Conservation (phyloP, 352 stramenopile species). For the Globisporangium apiculatum region DNA sequence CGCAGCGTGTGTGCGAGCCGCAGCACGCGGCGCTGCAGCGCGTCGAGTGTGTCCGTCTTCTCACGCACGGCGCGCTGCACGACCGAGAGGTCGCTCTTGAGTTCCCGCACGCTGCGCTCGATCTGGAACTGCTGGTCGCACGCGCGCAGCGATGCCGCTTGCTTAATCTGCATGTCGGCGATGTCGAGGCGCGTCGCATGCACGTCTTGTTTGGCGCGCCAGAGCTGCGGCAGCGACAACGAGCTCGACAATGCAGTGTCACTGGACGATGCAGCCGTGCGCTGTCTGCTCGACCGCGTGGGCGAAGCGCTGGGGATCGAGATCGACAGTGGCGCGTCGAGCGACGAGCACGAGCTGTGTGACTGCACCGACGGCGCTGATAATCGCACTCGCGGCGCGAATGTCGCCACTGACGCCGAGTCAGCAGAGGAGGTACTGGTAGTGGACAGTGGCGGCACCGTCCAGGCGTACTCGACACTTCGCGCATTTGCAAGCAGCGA, state of each 20-base stretch:
- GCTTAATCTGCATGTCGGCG: constrained; percentile 36
- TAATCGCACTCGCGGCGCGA: neutral
- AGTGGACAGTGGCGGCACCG: too few species aligned
- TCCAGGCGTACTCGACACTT: neutral
- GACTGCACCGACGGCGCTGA: neutral
- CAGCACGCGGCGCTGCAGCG: constrained; percentile 37
- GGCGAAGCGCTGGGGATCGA: neutral
- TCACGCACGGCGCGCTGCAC: constrained; percentile 36
- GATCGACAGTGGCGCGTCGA: constrained; percentile 4
- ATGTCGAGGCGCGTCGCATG: constrained; percentile 47
- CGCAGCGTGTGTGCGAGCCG: constrained; percentile 35
- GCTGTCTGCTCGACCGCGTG: neutral
- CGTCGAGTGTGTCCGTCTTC: constrained; percentile 38
- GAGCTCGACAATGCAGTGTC: neutral
- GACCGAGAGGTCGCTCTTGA: constrained; percentile 28
- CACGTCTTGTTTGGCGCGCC: constrained; percentile 30
- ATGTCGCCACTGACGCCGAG: neutral
- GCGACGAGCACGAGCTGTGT: neutral
- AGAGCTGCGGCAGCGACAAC: constrained; percentile 28
- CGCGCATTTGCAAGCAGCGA: constrained; percentile 2
- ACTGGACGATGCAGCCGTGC: too few species aligned
- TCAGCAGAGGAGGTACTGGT: too few species aligned
- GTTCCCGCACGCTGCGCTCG: constrained; percentile 43
- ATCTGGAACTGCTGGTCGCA: constrained; percentile 53
- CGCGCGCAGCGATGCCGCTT: constrained; percentile 30